Evolutionary conservation across 129 eudicot species (phyloP), one percentile per base, ranked within the genome.

Genomic region (Daucus carota): DNA sequence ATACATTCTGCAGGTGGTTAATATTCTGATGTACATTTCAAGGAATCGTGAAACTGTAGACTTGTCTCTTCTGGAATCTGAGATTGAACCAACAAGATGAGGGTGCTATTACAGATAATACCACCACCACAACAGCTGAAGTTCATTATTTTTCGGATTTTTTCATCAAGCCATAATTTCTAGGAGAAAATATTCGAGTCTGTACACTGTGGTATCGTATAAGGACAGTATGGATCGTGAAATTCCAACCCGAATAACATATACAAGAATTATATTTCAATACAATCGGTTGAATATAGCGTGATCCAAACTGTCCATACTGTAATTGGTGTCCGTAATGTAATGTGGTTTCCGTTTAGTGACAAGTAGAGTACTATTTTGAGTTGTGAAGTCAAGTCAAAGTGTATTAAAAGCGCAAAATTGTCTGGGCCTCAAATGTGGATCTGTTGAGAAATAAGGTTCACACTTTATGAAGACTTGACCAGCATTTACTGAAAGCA

Each of bases 11-110:
- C 77, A 85, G 88, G 85, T 85, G 76, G 81, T 79, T 73, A 38
- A 18, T 54, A 77, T 42, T 34, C 73, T 85, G 33, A 12, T 73
- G 6, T 36, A 57, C 38, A 34, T 85, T 20, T 32, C 28, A n/a
- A 57, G 57, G 16, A 34, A 62, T 44, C 15, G 68, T 16, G 62
- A 62, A 0, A 50, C 75, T 20, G 46, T 31, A 71, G 83, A 76
- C 68, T 75, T 76, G 42, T 76, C 81, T 72, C 83, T 80, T 1
- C 47, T 76, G 24, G 83, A 78, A 29, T 81, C 76, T 80, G 87
- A 72, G 77, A 8, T 26, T 28, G 40, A 71, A 71, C 74, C 29
- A 0, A 6, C 12, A 9, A 0, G 12, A 17, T 71, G 57, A 41
- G 26, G 28, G 2, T 33, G 5, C 24, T 22, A 40, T 40, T 20